Conservation (phyloP, 148 eudicot genomes). For the Pouteria glomerata region DNA sequence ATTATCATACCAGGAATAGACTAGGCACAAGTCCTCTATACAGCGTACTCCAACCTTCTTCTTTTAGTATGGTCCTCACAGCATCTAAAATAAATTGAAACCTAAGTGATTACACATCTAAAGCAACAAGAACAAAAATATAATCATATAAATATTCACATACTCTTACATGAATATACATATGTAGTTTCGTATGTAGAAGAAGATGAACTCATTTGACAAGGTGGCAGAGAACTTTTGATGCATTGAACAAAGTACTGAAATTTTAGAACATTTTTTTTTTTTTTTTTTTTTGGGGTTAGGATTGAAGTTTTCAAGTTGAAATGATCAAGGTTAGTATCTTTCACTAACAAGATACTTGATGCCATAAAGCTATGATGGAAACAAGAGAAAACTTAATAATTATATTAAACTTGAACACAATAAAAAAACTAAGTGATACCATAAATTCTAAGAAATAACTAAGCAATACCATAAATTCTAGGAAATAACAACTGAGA, state of each 20-base stretch:
- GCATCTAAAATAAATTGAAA: conserved; percentile 59
- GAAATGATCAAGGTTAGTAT: background rate
- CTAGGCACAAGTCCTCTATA: conserved; percentile 87
- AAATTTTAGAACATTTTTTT: background rate
- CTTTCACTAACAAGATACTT: background rate
- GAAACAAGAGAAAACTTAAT: conserved; percentile 1
- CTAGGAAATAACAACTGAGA: background rate
- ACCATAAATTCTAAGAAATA: background rate
- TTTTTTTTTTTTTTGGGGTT: background rate
- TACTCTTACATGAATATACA: background rate
- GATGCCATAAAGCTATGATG: background rate
- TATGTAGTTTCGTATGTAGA: background rate
- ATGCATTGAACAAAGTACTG: background rate
- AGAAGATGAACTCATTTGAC: background rate
- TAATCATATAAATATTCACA: background rate
- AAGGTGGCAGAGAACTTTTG: background rate
- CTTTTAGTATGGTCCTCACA: conserved; percentile 83
- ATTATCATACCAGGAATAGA: conserved; percentile 71
- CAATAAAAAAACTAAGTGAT: background rate
- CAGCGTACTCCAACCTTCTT: conserved; percentile 96
- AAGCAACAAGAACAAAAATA: background rate
- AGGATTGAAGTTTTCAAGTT: background rate
- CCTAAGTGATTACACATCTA: background rate
- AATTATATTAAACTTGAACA: background rate
- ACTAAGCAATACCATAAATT: too few relatives aligned